Evolutionary conservation across 1,284 basidiomycete species (phyloP).

Genomic region (Abortiporus biennis): DNA sequence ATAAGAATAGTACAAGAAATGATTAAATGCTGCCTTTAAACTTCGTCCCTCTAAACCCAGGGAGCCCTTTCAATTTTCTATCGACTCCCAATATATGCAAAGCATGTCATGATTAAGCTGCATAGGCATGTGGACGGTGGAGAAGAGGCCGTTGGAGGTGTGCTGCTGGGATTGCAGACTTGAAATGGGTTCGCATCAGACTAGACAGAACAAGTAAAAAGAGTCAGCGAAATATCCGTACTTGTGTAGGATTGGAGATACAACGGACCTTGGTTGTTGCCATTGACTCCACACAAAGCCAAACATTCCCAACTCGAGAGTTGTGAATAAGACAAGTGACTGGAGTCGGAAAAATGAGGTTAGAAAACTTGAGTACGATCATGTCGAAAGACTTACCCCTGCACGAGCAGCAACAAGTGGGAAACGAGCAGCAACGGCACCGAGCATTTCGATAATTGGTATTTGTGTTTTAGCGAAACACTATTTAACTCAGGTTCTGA

Average conservation of each 20-base stretch:
- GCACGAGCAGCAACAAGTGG: conserved; percentile 8
- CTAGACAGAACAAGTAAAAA: conserved; percentile 9
- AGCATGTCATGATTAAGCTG: background rate
- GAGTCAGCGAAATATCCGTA: no score
- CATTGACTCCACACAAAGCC: conserved; percentile 8
- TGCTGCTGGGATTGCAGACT: conserved; percentile 21
- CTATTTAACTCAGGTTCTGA: conserved; percentile 1
- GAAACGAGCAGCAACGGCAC: no score
- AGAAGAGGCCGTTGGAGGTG: conserved; percentile 15
- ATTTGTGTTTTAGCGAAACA: no score
- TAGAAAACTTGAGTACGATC: background rate
- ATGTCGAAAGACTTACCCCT: conserved; percentile 3
- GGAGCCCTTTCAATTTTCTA: background rate
- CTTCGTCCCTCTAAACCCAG: no score
- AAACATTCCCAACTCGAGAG: conserved; percentile 5
- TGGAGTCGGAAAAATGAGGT: background rate
- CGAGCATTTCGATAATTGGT: no score
- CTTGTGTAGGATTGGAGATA: no score
- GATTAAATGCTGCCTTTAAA: no score
- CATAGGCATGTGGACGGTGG: conserved; percentile 1
- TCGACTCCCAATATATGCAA: background rate
- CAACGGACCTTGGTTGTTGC: conserved; percentile 6
- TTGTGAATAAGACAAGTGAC: conserved; percentile 7
- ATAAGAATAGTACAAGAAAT: no score
- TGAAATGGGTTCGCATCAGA: conserved; percentile 16